These are phyloP conservation scores for Ophiostoma tasmaniense DNA, from an alignment of 2,329 filamentous ascomycete genomes.

Conservation along the genomic window DNA sequence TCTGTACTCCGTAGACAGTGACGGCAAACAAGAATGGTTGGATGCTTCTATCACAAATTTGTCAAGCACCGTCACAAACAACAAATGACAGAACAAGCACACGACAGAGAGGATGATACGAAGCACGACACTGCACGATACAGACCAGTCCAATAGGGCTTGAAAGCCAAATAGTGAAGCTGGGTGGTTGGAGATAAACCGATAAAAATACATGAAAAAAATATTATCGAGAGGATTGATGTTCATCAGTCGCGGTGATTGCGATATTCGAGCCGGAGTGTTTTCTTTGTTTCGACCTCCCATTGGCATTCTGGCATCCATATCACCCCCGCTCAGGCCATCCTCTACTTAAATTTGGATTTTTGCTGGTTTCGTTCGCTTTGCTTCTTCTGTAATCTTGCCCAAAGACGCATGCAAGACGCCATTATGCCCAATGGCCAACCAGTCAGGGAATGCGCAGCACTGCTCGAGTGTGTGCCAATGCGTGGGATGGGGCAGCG, in stretches of 20 bases:
- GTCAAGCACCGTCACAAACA: not conserved
- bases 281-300: not conserved
- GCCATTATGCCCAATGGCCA: not conserved
- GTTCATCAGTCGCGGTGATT: not conserved
- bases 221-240: not conserved
- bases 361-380: too few relatives aligned
- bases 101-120: too few relatives aligned
- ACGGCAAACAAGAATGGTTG: not conserved
- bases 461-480: not conserved
- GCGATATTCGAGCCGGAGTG: not conserved
- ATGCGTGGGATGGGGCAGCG: slow-evolving; percentile 14
- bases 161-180: not conserved
- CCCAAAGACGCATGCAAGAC: not conserved
- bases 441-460: not conserved
- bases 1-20: not conserved
- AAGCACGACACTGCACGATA: not conserved
- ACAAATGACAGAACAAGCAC: not conserved
- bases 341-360: not conserved
- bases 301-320: not conserved
- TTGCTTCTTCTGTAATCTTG: not conserved
- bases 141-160: not conserved
- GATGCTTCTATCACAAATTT: not conserved
- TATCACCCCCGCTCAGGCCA: not conserved
- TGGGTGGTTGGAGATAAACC: not conserved
- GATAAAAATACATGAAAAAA: not conserved